Evolutionary conservation across 2,329 filamentous ascomycete species (phyloP), one percentile per base, ranked within the genome.

Genomic region (Ascochyta fabae): DNA sequence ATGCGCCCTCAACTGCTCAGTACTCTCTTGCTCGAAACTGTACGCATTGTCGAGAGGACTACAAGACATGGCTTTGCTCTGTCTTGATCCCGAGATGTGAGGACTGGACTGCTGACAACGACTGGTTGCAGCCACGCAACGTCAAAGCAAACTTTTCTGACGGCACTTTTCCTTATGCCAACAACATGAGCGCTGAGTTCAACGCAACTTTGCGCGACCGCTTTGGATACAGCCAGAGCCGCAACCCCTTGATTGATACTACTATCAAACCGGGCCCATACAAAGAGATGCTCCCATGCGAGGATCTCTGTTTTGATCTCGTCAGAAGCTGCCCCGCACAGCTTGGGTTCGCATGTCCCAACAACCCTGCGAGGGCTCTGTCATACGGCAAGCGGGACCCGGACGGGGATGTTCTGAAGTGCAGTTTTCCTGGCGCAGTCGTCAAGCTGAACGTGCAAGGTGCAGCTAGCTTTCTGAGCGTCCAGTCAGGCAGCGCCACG

Each of bases 41-140:
- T 79, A 75, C 80, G 39, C 84, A 96, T 74, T 99, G 95, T 76
- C 85, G 81, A 15, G 69, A 73, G 0, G 91, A 92, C 8, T 99
- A 99, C 83, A 97, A 96, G 75, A 82, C 87, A 69, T 99, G 95
- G 95, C 87, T 99, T 19, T 99, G 95, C 79, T 90, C 91, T 23
- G 92, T 98, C 26, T 89, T 87, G 15, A 95, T 99, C 59, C 95
- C 95, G 1, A 90, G 93, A 27, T 99, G 95, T 79, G 88, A 91
- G 69, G 94, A 97, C 77, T 95, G 90, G 67, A 85, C 83, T 46
- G 85, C 81, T 44, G 67, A 74, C 1, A 79, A 81, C 13, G 48
- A 19, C 2, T 70, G 57, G 46, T 82, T 92, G 2, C 84, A 87
- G 57, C 80, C 83, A 19, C 89, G 95, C 41, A 95, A 94, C 68